A percentile compares a stretch with the other conserved stretches of the same genome.
These are phyloP conservation scores for Trichoderma koningiopsis DNA, from an alignment of 2,329 filamentous ascomycete genomes.

Conservation along the genomic window DNA sequence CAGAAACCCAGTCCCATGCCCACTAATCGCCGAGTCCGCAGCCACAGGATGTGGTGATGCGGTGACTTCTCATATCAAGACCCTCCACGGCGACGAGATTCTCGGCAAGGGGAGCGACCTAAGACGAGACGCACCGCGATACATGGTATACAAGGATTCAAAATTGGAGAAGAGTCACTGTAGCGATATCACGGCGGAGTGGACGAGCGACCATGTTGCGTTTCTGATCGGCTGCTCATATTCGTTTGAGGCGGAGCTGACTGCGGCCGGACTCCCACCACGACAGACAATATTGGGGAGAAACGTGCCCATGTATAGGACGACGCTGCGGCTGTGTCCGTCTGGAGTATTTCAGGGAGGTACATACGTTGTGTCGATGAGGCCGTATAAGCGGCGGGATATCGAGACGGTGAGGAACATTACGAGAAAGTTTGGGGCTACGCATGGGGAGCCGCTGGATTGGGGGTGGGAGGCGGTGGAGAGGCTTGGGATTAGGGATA, in stretches of 20 bases:
- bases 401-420: slow-evolving; percentile 56
- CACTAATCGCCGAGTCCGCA: slow-evolving; percentile 57
- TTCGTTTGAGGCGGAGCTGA: slow-evolving; percentile 62
- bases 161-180: slow-evolving; percentile 43
- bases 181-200: slow-evolving; percentile 51
- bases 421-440: slow-evolving; percentile 56
- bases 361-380: slow-evolving; percentile 65
- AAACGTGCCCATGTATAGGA: slow-evolving; percentile 65
- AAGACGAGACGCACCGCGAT: slow-evolving; percentile 59
- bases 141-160: slow-evolving; percentile 59
- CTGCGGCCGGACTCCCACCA: slow-evolving; percentile 51
- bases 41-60: slow-evolving; percentile 45
- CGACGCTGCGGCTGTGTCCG: slow-evolving; percentile 56
- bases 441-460: slow-evolving; percentile 65
- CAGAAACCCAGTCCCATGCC: slow-evolving; percentile 65
- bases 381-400: slow-evolving; percentile 54
- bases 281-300: slow-evolving; percentile 51
- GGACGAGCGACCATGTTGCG: slow-evolving; percentile 60
- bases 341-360: slow-evolving; percentile 59
- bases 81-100: slow-evolving; percentile 27
- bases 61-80: slow-evolving; percentile 40
- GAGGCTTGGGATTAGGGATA: slow-evolving; percentile 56
- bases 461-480: slow-evolving; percentile 63
- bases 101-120: slow-evolving; percentile 54
- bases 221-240: slow-evolving; percentile 67